Evolutionary conservation across 179 eudicot genomes (phyloP).

Genomic region (Beta corolliflora): DNA sequence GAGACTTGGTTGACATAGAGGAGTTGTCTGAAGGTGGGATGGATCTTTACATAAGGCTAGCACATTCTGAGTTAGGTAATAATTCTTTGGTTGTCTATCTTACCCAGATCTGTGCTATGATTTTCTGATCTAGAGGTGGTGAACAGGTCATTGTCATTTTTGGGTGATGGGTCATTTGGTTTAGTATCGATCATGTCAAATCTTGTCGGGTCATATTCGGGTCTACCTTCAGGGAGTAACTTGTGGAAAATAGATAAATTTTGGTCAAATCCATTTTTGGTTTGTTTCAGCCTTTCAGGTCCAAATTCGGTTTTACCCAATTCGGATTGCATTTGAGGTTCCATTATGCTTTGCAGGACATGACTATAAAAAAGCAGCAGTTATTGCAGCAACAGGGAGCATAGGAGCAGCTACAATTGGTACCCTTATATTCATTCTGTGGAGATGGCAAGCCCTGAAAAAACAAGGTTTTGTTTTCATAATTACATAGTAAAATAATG

Average conservation of each 20-base stretch:
- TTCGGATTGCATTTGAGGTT: no score
- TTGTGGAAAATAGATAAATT: no score
- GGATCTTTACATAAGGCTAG: conserved; percentile 11
- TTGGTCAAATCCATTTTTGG: no score
- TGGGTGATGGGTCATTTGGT: neutral
- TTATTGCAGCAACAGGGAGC: neutral
- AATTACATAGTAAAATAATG: neutral
- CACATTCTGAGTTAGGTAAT: conserved; percentile 9
- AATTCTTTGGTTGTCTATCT: neutral
- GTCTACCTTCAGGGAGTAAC: no score
- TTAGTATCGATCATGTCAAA: no score
- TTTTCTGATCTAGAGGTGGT: neutral
- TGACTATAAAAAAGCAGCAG: neutral
- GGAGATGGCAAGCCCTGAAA: neutral
- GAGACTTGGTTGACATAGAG: conserved; percentile 9
- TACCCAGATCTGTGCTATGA: neutral
- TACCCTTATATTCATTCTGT: conserved; percentile 1
- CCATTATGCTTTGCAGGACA: conserved; percentile 3
- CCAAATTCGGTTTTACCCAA: no score
- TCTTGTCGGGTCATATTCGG: no score
- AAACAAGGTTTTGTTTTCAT: conserved; percentile 3
- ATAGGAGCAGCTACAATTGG: neutral
- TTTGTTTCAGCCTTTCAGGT: no score
- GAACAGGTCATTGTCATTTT: neutral
- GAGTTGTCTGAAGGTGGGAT: neutral